A percentile compares a stretch with the other conserved stretches of the same genome.
phyloP scores from a whole-genome alignment of 257 asterid genomes.

The Osmanthus fragrans region DNA sequence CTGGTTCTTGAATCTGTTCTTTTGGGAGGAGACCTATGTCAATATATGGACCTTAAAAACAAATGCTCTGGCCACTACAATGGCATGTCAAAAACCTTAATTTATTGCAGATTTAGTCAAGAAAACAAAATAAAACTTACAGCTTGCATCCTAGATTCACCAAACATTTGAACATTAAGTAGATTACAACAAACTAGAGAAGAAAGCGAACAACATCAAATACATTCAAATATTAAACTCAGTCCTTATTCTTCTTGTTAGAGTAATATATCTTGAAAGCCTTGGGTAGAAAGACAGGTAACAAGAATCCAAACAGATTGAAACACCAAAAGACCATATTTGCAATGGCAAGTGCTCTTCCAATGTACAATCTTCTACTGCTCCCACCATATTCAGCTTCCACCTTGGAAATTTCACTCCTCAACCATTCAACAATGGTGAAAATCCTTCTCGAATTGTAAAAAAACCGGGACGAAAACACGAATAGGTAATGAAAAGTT shows the following conservation, averaged over 20 bases:
- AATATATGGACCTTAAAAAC: not conserved
- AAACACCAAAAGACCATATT: conserved; percentile 85
- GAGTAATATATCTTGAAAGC: conserved; percentile 68
- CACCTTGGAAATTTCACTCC: conserved; percentile 46
- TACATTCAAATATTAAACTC: not conserved
- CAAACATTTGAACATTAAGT: not conserved
- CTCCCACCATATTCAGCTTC: conserved; percentile 40
- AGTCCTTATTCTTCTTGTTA: conserved; percentile 30
- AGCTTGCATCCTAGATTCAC: too few species aligned
- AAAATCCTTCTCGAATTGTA: conserved; percentile 77
- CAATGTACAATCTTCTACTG: conserved; percentile 47
- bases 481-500: conserved; percentile 69
- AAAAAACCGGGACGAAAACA: conserved; percentile 78
- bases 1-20: conserved; percentile 37
- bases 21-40: conserved; percentile 44
- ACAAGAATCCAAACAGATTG: conserved; percentile 75
- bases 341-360: conserved; percentile 70
- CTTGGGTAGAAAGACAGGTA: conserved; percentile 80
- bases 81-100: too few species aligned
- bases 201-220: not conserved
- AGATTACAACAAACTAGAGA: not conserved
- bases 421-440: conserved; percentile 72
- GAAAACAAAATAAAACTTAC: too few species aligned
- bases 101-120: too few species aligned
- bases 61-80: too few species aligned